Evolutionary conservation across 108 stramenopile species (phyloP), one percentile per base, ranked within the genome.

Genomic region (Bacterosira constricta): DNA sequence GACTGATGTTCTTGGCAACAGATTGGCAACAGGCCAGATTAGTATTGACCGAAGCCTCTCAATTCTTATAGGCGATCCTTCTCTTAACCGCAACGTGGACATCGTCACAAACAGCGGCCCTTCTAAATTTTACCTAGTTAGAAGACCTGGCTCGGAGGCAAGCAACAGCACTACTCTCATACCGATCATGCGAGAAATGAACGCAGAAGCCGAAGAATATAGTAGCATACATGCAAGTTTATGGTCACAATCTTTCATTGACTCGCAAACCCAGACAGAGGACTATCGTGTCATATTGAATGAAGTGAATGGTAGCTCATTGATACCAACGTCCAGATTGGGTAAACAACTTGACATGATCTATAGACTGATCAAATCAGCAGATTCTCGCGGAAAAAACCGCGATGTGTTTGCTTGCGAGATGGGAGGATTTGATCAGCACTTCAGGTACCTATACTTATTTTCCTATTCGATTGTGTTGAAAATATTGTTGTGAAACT

Each of bases 381-480:
- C 70, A n/a, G 55, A 59, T 15, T 55, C 17, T 18, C 68, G 86
- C 34, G 57, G 71, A 23, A 37, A 66, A 4, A 83, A 90, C 41
- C 63, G 86, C n/a, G 86, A 88, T 46, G 45, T 76, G 11, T 90
- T 92, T 62, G 80, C 64, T 35, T 55, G 83, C 13, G 44, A 60
- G 29, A 32, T 68, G 4, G 83, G 80, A 36, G 85, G 88, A 17
- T 92, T 71, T 39, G 90, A 92, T 58, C 77, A 78, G 23, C 90
- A 92, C 36, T 34, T 45, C 26, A 54, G 59, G n/a, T n/a, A n/a
- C n/a, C n/a, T n/a, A n/a, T n/a, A n/a, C n/a, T n/a, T n/a, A n/a
- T n/a, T n/a, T n/a, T n/a, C n/a, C n/a, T n/a, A n/a, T n/a, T n/a
- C n/a, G n/a, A n/a, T n/a, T n/a, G n/a, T n/a, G n/a, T n/a, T n/a